Evolutionary conservation across 2,329 filamentous ascomycete genomes (phyloP), one percentile per base, ranked within the genome.

Genomic region (Venturia asperata): DNA sequence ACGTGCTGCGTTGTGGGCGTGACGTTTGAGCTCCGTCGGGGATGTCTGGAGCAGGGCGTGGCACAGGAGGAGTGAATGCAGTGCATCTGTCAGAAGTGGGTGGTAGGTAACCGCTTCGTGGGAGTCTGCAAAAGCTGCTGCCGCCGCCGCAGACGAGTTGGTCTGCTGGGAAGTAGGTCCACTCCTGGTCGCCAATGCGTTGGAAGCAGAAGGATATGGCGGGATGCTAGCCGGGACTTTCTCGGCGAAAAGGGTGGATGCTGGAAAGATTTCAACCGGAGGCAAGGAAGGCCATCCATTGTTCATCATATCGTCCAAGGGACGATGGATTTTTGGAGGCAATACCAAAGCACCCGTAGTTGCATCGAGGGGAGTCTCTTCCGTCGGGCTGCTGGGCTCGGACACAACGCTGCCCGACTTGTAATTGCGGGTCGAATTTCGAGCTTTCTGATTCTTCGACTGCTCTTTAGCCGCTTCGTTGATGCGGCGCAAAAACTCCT

Each of bases 1-100:
- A 5, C 90, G 86, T 19, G 90, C 89, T 5, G 88, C 90, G 83
- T 92, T 94, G 77, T 91, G 83, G 0, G 90, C 89, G 72, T 94
- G 90, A 43, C 90, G 88, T 62, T 87, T 84, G 42, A 92, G 83
- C 73, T 94, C 90, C 70, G 89, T 91, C 13, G 84, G 75, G 0
- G 90, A 89, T 0, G 91, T 95, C 74, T 93, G 90, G 9, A 90
- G 77, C 11, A 95, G 83, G n/a, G 84, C 84, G 74, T 95, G 91
- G 69, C 87, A 89, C 49, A 95, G 83, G 10, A 95, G 84, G 1
- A 94, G 76, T 5, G 86, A 87, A 74, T 95, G 90, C 0, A 95
- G 82, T 0, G 88, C 88, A 69, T 95, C 91, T 7, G 86, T 86
- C 13, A 95, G 80, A 10, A 94, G 81, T 0, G 91, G 91, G 71